These are phyloP conservation scores for Cordyceps pruinosa DNA, from an alignment of 2,329 filamentous ascomycete species.

Conservation along the genomic window DNA sequence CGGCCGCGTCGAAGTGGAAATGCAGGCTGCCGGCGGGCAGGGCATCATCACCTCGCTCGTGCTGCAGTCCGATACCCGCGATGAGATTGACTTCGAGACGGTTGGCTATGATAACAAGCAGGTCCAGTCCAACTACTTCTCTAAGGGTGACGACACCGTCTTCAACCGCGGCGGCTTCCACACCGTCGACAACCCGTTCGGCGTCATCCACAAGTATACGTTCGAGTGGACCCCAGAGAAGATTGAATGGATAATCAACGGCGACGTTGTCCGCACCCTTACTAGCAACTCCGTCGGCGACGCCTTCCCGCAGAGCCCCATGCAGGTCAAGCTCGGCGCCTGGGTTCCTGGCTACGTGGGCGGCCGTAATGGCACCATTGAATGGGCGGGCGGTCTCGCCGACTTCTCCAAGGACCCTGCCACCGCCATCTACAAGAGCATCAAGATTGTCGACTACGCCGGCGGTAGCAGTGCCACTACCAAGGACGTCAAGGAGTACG, in stretches of 20 bases:
- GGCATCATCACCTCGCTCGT: constrained; percentile 89
- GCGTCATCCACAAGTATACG: constrained; percentile 60
- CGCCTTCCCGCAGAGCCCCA: constrained; percentile 63
- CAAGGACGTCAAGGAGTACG: constrained; percentile 43
- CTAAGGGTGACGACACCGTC: constrained; percentile 61
- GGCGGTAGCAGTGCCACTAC: constrained; percentile 36
- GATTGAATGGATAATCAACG: constrained; percentile 61
- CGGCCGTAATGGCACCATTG: constrained; percentile 63
- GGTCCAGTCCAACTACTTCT: constrained; percentile 84
- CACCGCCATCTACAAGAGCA: constrained; percentile 49
- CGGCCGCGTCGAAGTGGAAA: constrained; percentile 71
- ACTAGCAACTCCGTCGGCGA: constrained; percentile 47
- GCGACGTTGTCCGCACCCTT: constrained; percentile 53
- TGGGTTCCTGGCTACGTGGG: constrained; percentile 55
- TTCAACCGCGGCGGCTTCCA: constrained; percentile 64
- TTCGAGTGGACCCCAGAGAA: constrained; percentile 61
- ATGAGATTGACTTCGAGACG: constrained; percentile 97
- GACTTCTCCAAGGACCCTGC: constrained; percentile 47
- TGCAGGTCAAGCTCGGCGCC: constrained; percentile 63
- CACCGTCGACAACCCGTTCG: constrained; percentile 45
- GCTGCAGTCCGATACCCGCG: constrained; percentile 78
- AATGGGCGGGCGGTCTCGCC: constrained; percentile 61
- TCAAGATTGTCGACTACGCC: constrained; percentile 48
- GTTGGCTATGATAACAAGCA: constrained; percentile 66
- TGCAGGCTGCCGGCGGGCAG: constrained; percentile 71